These are phyloP conservation scores for Penicillium italicum DNA, from an alignment of 2,329 filamentous ascomycete species.

Conservation along the genomic window DNA sequence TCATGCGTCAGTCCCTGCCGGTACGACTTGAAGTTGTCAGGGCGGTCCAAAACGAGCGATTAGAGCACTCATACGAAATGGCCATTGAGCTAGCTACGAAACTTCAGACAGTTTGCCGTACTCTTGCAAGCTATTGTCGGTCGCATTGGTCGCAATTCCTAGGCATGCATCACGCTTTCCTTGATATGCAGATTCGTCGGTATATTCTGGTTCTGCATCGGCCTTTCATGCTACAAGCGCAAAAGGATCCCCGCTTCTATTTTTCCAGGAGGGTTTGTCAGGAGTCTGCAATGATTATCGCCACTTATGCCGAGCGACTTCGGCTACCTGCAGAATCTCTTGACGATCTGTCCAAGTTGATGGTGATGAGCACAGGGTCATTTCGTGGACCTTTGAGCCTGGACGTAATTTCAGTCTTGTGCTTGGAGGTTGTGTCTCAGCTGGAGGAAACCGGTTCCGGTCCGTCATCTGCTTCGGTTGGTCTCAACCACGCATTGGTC, in stretches of 20 bases:
- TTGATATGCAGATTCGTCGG: conserved; percentile 16
- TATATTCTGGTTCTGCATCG: conserved; percentile 18
- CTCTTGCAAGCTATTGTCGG: background rate
- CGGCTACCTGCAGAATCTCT: conserved; percentile 5
- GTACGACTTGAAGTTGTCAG: background rate
- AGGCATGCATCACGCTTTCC: conserved; percentile 5
- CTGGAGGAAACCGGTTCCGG: conserved; percentile 19
- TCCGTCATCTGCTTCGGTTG: background rate
- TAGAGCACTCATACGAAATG: background rate
- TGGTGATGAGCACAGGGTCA: conserved; percentile 14
- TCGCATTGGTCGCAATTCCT: background rate
- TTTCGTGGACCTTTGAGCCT: conserved; percentile 23
- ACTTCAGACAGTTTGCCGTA: background rate
- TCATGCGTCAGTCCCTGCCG: conserved; percentile 3
- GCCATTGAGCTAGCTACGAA: background rate
- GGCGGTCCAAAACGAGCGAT: background rate
- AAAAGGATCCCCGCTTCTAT: conserved; percentile 15
- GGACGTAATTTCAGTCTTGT: conserved; percentile 21
- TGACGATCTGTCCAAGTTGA: conserved; percentile 15
- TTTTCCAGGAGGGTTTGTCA: conserved; percentile 18
- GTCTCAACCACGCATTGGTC: background rate
- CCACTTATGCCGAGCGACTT: conserved; percentile 16
- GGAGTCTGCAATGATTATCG: conserved; percentile 19
- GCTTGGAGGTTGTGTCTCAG: conserved; percentile 24
- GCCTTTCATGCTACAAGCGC: conserved; percentile 15